Evolutionary conservation across 202 grass and related monocot genomes (phyloP).

Genomic region (Schoenoplectus tabernaemontani): DNA sequence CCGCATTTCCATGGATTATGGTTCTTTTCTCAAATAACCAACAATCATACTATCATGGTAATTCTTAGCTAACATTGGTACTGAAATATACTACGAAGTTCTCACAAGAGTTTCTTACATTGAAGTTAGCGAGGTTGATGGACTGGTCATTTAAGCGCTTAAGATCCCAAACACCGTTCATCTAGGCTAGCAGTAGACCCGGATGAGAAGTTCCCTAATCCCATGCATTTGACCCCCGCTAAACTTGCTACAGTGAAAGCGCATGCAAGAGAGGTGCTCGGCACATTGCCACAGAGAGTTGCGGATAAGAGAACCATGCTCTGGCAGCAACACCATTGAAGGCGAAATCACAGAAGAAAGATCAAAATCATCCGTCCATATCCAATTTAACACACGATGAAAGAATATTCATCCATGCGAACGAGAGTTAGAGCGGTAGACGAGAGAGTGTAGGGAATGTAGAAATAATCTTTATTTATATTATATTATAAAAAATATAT

Average conservation of each 20-base stretch:
- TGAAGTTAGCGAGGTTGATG: too few relatives aligned
- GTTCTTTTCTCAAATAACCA: background rate
- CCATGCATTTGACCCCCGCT: too few relatives aligned
- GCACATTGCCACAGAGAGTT: conserved; percentile 17
- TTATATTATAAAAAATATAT: too few relatives aligned
- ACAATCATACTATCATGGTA: background rate
- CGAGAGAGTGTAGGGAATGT: too few relatives aligned
- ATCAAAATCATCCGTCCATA: background rate
- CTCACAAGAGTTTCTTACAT: conserved; percentile 29
- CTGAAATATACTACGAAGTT: background rate
- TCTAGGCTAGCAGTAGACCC: too few relatives aligned
- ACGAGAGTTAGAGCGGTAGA: background rate
- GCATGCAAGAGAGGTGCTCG: conserved; percentile 17
- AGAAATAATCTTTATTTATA: too few relatives aligned
- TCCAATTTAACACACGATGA: background rate
- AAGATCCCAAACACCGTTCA: too few relatives aligned
- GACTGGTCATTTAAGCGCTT: too few relatives aligned
- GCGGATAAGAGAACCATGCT: conserved; percentile 16
- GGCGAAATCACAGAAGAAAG: background rate
- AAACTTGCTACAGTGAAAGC: background rate
- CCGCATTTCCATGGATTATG: background rate
- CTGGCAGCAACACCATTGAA: conserved; percentile 5
- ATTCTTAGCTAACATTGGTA: background rate
- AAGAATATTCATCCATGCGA: background rate
- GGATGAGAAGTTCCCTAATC: too few relatives aligned